These are phyloP conservation scores for Dryas octopetala DNA, from an alignment of 306 rosid species.

Conservation along the genomic window DNA sequence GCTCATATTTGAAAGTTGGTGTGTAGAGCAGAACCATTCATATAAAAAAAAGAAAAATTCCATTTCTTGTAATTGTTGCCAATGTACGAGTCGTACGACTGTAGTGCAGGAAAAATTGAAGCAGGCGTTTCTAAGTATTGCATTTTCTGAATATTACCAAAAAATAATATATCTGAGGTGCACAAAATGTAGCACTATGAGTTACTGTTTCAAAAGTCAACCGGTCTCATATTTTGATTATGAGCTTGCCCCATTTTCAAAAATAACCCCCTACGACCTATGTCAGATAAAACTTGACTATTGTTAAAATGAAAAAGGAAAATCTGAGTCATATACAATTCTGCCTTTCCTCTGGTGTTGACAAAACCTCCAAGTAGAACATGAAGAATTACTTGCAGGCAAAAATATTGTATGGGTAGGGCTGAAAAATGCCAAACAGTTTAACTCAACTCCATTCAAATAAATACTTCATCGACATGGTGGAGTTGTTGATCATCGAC, in stretches of 20 bases:
- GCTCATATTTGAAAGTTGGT: no score
- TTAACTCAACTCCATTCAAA: background rate
- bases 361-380: slow-evolving; percentile 11
- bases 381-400: background rate
- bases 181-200: background rate
- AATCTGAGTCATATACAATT: slow-evolving; percentile 6
- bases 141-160: no score
- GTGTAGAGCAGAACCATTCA: no score
- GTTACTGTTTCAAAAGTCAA: background rate
- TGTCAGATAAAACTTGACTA: slow-evolving; percentile 1
- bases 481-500: slow-evolving; percentile 6
- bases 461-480: background rate
- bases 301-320: background rate
- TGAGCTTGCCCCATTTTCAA: background rate
- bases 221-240: background rate
- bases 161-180: no score
- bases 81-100: no score
- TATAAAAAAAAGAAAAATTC: no score
- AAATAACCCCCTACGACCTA: slow-evolving; percentile 2
- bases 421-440: background rate
- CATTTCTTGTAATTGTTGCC: no score
- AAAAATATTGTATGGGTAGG: background rate
- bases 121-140: no score
- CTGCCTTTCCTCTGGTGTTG: background rate
- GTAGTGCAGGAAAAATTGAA: no score